phyloP scores from a whole-genome alignment of 1,139 yeast species.

The Meyerozyma carpophila region DNA sequence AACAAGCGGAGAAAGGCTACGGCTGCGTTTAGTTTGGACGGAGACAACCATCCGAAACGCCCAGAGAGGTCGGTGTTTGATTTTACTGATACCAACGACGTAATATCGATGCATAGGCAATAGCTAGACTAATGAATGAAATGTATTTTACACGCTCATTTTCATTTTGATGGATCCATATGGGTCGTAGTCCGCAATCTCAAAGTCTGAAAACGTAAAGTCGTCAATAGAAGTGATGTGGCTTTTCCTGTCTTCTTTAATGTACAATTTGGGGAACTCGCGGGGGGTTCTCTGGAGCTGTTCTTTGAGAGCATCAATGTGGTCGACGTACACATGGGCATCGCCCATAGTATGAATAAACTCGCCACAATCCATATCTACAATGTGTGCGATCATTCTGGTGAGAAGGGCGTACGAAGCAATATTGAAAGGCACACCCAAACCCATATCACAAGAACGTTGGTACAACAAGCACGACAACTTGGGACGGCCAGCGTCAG shows the following conservation, averaged over 20 bases:
- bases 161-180: constrained; percentile 83
- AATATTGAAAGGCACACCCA: constrained; percentile 96
- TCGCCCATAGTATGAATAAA: constrained; percentile 95
- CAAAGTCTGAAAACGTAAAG: constrained; percentile 82
- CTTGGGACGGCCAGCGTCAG: constrained; percentile 50
- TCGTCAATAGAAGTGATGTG: constrained; percentile 71
- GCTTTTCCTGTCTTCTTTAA: constrained; percentile 48
- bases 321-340: constrained; percentile 91
- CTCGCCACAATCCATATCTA: constrained; percentile 92
- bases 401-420: constrained; percentile 93
- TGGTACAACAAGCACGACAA: constrained; percentile 88
- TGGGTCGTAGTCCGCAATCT: constrained; percentile 73
- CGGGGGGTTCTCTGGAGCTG: constrained; percentile 75
- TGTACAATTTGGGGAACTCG: constrained; percentile 69
- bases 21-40: not conserved
- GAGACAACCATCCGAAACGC: not conserved
- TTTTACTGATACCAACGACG: constrained; percentile 16
- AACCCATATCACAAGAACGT: constrained; percentile 98
- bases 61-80: constrained; percentile 20
- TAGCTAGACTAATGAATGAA: not conserved
- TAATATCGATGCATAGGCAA: not conserved
- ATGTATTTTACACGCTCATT: constrained; percentile 46
- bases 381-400: constrained; percentile 91
- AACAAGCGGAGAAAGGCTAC: not conserved
- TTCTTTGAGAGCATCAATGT: constrained; percentile 79